phyloP scores from a whole-genome alignment of 176 grass and related monocot species.

The Triticum turgidum region DNA sequence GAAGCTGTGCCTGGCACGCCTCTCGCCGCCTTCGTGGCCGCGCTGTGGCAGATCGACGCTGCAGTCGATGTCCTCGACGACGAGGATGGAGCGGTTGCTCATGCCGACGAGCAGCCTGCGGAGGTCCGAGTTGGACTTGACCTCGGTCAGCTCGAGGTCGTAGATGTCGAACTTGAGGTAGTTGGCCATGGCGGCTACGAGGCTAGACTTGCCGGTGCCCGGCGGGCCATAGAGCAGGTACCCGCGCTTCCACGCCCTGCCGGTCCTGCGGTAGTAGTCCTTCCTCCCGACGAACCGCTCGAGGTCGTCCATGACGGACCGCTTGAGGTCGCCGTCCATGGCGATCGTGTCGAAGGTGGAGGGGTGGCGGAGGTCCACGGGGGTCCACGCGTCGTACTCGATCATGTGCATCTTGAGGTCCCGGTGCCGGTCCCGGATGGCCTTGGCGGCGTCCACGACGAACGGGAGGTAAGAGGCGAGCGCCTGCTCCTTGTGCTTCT shows the following conservation, averaged over 20 bases:
- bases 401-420: constrained; percentile 51
- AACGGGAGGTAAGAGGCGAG: constrained; percentile 56
- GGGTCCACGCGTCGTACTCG: constrained; percentile 43
- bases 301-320: constrained; percentile 42
- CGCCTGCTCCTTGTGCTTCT: constrained; percentile 48
- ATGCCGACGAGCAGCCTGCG: constrained; percentile 35
- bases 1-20: not conserved
- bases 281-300: constrained; percentile 43
- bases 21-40: not conserved
- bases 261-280: constrained; percentile 60
- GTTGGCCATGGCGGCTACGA: constrained; percentile 52
- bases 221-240: constrained; percentile 41
- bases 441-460: constrained; percentile 37
- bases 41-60: constrained; percentile 29
- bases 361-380: constrained; percentile 50
- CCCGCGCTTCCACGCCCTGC: constrained; percentile 70
- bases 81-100: constrained; percentile 49
- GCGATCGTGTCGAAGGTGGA: constrained; percentile 66
- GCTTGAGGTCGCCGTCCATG: constrained; percentile 42
- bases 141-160: constrained; percentile 53
- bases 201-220: constrained; percentile 47
- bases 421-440: constrained; percentile 34
- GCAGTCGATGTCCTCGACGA: constrained; percentile 57
- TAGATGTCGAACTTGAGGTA: constrained; percentile 64
- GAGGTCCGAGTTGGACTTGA: constrained; percentile 36